A percentile compares a stretch with the other conserved stretches of the same genome.
These are phyloP conservation scores for Heliamphora pulchella DNA, from an alignment of 179 eudicot species.

Conservation along the genomic window DNA sequence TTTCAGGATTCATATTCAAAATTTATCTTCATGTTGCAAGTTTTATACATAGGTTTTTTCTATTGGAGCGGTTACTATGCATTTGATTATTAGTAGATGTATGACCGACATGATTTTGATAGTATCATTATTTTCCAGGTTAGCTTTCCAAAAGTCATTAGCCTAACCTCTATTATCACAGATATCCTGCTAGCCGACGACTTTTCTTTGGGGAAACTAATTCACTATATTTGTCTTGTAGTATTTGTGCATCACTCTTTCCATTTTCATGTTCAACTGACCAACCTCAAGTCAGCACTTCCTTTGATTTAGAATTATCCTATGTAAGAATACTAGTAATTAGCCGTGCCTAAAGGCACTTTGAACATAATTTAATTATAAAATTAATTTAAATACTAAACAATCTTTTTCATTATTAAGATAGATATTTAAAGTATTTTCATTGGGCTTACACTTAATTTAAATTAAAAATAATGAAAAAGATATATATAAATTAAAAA, in stretches of 20 bases:
- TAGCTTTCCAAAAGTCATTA: background rate
- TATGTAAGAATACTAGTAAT: background rate
- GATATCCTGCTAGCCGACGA: background rate
- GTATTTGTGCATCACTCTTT: background rate
- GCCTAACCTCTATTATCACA: background rate
- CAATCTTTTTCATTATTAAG: too few species aligned
- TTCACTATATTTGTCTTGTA: background rate
- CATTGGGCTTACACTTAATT: too few species aligned
- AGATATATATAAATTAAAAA: too few species aligned
- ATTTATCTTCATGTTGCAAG: background rate
- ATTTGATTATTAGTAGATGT: too few species aligned
- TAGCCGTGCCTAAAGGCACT: too few species aligned
- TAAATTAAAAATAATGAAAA: too few species aligned
- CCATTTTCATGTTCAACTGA: conserved; percentile 1
- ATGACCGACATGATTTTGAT: background rate
- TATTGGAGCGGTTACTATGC: too few species aligned
- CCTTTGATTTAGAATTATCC: background rate
- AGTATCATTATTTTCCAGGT: background rate
- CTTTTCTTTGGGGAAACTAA: too few species aligned
- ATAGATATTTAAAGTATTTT: too few species aligned
- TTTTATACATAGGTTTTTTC: too few species aligned
- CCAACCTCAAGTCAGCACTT: background rate
- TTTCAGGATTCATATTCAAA: background rate
- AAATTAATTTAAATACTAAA: too few species aligned
- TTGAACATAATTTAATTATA: too few species aligned